Evolutionary conservation across 225 moss, liverwort and hornwort genomes (phyloP).

Genomic region (Ulota crispa): DNA sequence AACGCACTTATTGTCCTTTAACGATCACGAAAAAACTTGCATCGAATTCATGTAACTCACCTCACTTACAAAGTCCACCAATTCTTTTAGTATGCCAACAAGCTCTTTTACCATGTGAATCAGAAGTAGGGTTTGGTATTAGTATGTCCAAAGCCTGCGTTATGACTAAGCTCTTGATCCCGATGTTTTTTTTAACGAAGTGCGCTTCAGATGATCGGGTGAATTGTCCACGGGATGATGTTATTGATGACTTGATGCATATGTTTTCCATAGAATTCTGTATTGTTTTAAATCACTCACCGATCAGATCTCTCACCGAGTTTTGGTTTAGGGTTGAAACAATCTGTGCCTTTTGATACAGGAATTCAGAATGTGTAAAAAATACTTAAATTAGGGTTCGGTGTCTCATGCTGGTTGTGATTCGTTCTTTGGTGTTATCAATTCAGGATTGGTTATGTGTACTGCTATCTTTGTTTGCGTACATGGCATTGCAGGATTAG

Average conservation of each 20-base stretch:
- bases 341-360: too few relatives aligned
- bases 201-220: not conserved
- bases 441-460: not conserved
- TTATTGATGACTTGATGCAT: not conserved
- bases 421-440: not conserved
- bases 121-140: not conserved
- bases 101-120: not conserved
- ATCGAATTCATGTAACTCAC: not conserved
- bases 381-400: not conserved
- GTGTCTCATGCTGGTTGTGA: not conserved
- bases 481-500: not conserved
- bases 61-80: not conserved
- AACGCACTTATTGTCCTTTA: not conserved
- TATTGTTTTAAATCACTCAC: not conserved
- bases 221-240: not conserved
- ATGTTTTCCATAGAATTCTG: not conserved
- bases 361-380: not conserved
- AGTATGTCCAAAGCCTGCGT: not conserved
- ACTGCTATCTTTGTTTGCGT: not conserved
- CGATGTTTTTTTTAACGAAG: not conserved
- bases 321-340: not conserved
- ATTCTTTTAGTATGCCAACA: not conserved
- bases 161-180: not conserved
- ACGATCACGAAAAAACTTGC: not conserved
- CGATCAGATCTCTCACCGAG: not conserved